Percentiles rank a stretch among this genome's conserved stretches.
These are phyloP conservation scores for Candida ovalis DNA, from an alignment of 805 yeast species.

Conservation along the genomic window DNA sequence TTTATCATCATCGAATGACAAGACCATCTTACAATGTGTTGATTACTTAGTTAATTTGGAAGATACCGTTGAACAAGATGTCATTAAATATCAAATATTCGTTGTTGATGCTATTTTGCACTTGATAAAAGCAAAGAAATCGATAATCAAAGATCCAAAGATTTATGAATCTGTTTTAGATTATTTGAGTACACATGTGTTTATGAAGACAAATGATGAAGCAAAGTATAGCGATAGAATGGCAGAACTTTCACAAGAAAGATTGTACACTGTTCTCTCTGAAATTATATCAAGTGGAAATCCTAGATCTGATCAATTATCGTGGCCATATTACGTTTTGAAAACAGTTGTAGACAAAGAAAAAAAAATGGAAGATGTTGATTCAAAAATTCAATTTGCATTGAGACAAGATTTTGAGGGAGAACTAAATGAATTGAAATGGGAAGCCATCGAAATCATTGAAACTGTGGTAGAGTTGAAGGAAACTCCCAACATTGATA, in stretches of 20 bases:
- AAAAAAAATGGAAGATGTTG: conserved; percentile 5
- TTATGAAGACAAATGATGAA: conserved; percentile 12
- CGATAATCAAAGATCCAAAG: conserved; percentile 3
- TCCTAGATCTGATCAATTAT: conserved; percentile 36
- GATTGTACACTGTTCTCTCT: conserved; percentile 65
- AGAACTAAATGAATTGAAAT: conserved; percentile 45
- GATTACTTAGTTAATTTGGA: conserved; percentile 15
- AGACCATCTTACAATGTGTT: conserved; percentile 8
- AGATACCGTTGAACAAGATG: conserved; percentile 14
- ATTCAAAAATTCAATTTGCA: conserved; percentile 17
- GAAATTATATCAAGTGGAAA: conserved; percentile 18
- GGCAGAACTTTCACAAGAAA: conserved; percentile 48
- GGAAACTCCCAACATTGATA: conserved; percentile 23
- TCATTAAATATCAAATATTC: conserved; percentile 19
- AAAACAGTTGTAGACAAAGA: conserved; percentile 19
- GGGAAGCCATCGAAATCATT: conserved; percentile 47
- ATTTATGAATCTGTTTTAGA: conserved; percentile 12
- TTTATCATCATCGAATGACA: conserved; percentile 11
- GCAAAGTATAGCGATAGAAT: conserved; percentile 29
- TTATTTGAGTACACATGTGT: conserved; percentile 27
- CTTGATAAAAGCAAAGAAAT: conserved; percentile 27
- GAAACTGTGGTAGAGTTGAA: conserved; percentile 38
- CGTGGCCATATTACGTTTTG: conserved; percentile 62
- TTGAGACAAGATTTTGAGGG: conserved; percentile 48
- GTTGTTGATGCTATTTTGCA: conserved; percentile 28